A percentile compares a stretch with the other conserved stretches of the same genome.
Evolutionary conservation across 2,329 filamentous ascomycete genomes (phyloP).

Genomic region (Mycosphaerella arachidis): DNA sequence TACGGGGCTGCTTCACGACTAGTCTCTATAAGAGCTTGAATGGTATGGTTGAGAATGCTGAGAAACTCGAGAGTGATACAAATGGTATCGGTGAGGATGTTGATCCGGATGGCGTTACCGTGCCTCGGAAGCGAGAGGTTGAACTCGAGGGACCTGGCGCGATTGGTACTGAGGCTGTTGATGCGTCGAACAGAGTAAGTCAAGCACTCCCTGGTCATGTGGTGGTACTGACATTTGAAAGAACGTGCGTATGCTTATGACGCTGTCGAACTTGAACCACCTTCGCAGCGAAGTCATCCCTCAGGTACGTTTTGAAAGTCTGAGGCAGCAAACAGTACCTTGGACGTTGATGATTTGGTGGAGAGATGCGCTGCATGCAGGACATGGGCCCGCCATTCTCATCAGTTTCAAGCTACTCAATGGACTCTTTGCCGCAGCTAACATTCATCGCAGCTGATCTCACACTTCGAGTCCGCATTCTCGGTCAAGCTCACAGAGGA

Average conservation of each 20-base stretch:
- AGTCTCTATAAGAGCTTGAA: constrained; percentile 91
- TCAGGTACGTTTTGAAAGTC: constrained; percentile 34
- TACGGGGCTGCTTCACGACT: constrained; percentile 85
- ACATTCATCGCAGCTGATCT: constrained; percentile 55
- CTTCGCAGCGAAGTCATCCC: constrained; percentile 80
- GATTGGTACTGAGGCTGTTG: constrained; percentile 45
- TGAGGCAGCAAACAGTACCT: too few relatives aligned
- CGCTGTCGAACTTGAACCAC: constrained; percentile 83
- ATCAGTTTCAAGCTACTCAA: too few relatives aligned
- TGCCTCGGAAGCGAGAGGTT: constrained; percentile 21
- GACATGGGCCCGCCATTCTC: too few relatives aligned
- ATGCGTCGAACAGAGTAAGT: constrained; percentile 51
- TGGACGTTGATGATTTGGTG: too few relatives aligned
- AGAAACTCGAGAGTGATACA: constrained; percentile 59
- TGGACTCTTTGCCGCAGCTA: background rate
- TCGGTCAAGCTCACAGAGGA: constrained; percentile 93
- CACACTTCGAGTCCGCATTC: constrained; percentile 89
- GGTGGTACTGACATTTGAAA: constrained; percentile 13
- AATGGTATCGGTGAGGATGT: constrained; percentile 51
- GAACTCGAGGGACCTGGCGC: constrained; percentile 34
- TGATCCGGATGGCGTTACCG: constrained; percentile 47
- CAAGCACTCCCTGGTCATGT: background rate
- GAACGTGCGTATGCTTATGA: constrained; percentile 78
- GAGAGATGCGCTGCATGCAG: too few relatives aligned
- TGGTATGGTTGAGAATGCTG: constrained; percentile 95